Conservation (phyloP, 148 eudicot genomes). For the Spergularia bocconei region DNA sequence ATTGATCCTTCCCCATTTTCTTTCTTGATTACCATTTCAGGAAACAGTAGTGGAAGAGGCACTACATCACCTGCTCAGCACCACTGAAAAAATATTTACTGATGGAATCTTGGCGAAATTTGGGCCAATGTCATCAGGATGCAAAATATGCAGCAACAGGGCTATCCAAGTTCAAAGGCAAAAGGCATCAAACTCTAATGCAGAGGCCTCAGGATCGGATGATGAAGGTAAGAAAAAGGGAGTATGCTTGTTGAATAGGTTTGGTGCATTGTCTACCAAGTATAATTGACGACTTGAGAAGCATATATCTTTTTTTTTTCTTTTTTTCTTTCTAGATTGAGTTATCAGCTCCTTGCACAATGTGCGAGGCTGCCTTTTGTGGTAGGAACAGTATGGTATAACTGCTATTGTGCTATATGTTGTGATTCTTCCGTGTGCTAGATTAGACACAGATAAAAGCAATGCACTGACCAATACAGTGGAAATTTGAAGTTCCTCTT, state of each 20-base stretch:
- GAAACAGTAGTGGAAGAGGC: slow-evolving; percentile 47
- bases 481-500: too few species aligned
- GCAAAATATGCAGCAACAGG: slow-evolving; percentile 33
- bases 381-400: too few species aligned
- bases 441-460: too few species aligned
- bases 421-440: too few species aligned
- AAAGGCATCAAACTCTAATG: slow-evolving; percentile 27
- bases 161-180: slow-evolving; percentile 19
- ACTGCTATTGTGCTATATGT: too few species aligned
- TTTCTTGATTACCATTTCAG: slow-evolving; percentile 34
- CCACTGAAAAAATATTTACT: slow-evolving; percentile 41
- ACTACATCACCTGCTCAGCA: slow-evolving; percentile 55
- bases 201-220: slow-evolving; percentile 33
- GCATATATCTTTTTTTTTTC: background rate
- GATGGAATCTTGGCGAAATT: slow-evolving; percentile 35
- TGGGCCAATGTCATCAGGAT: slow-evolving; percentile 32
- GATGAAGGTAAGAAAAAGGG: slow-evolving; percentile 41
- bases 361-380: too few species aligned
- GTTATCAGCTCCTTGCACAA: too few species aligned
- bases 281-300: background rate
- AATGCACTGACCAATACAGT: too few species aligned
- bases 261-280: background rate
- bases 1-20: background rate
- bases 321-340: background rate
- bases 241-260: background rate